phyloP scores from a whole-genome alignment of 208 protist species.

The Leishmania braziliensis region DNA sequence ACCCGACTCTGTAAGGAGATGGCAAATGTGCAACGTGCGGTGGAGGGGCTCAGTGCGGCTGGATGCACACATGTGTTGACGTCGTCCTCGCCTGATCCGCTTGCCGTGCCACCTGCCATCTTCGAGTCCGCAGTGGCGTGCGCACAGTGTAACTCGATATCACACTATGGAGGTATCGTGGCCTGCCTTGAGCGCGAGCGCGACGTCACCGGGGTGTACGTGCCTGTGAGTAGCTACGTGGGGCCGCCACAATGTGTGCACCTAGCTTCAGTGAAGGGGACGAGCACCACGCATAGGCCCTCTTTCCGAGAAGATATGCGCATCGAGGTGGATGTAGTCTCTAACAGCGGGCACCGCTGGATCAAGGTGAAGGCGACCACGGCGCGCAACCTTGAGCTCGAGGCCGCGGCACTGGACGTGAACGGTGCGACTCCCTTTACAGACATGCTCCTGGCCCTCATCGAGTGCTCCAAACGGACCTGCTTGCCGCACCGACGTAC shows the following conservation, averaged over 20 bases:
- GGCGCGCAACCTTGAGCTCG: conserved; percentile 21
- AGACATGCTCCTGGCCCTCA: conserved; percentile 29
- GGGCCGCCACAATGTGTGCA: not conserved
- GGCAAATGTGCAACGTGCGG: conserved; percentile 13
- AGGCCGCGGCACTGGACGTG: conserved; percentile 24
- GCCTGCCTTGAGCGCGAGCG: conserved; percentile 37
- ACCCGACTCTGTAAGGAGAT: conserved; percentile 30
- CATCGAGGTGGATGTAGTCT: conserved; percentile 67
- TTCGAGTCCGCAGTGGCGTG: conserved; percentile 23
- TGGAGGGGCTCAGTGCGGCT: conserved; percentile 14
- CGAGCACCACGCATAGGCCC: not conserved
- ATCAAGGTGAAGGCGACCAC: conserved; percentile 58
- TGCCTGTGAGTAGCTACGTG: conserved; percentile 21
- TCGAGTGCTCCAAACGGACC: conserved; percentile 16
- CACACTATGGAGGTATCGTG: conserved; percentile 36
- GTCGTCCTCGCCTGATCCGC: not conserved
- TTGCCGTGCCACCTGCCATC: conserved; percentile 4
- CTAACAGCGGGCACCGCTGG: conserved; percentile 60
- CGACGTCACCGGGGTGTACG: conserved; percentile 43
- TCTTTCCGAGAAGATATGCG: not conserved
- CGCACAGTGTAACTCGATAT: conserved; percentile 37
- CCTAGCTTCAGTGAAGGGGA: not conserved
- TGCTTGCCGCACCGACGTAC: conserved; percentile 32
- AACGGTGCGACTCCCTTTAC: conserved; percentile 28
- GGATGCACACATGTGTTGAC: not conserved